Conservation (phyloP, 345 rosid genomes). For the Excoecaria cochinchinensis region DNA sequence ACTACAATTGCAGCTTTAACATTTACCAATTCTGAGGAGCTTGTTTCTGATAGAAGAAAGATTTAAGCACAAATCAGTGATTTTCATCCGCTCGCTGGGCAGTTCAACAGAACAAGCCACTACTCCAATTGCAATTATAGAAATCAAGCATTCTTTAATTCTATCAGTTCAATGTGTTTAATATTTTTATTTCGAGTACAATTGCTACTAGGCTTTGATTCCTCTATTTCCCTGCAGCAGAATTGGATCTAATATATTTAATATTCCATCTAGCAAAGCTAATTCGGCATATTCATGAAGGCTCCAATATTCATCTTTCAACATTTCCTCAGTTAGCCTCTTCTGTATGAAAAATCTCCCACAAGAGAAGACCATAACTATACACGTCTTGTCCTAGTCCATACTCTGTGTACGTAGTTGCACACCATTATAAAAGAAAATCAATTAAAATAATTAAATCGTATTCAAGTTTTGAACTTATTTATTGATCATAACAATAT, state of each 20-base stretch:
- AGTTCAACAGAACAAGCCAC: background rate
- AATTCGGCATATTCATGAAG: background rate
- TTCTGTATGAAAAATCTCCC: conserved; percentile 1
- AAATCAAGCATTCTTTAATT: background rate
- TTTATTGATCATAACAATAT: too few relatives aligned
- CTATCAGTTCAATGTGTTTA: too few relatives aligned
- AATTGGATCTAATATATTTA: background rate
- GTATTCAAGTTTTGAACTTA: too few relatives aligned
- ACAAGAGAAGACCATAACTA: background rate
- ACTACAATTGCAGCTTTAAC: too few relatives aligned
- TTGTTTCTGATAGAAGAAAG: too few relatives aligned
- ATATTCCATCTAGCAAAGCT: background rate
- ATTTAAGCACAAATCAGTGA: background rate
- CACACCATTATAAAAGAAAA: too few relatives aligned
- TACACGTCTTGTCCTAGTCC: background rate
- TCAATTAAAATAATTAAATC: too few relatives aligned
- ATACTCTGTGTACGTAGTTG: background rate
- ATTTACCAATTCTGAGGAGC: too few relatives aligned
- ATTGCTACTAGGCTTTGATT: background rate
- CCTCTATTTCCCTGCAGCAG: background rate
- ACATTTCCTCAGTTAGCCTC: background rate
- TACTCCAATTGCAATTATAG: background rate
- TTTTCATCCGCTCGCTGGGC: background rate
- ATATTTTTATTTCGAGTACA: too few relatives aligned
- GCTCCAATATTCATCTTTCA: background rate